Evolutionary conservation across 768 basidiomycete genomes (phyloP), one percentile per base, ranked within the genome.

Genomic region (Kwoniella botswanensis): DNA sequence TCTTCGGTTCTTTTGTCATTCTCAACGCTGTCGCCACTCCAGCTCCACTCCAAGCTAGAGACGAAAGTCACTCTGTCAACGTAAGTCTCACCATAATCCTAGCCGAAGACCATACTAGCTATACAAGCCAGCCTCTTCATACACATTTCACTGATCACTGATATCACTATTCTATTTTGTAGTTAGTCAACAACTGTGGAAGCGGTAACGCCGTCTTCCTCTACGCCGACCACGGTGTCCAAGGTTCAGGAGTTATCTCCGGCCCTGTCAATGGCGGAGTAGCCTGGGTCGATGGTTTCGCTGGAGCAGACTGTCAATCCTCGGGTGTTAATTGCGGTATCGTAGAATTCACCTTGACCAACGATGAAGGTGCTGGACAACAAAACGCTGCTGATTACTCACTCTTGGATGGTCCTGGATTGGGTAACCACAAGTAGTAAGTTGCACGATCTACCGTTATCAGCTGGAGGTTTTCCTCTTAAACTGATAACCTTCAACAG

Each of bases 131-230:
- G 22, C 26, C 22, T 57, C 56, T 12, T 12, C 26, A 13, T 57
- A 57, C 21, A 13, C 21, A 43, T 43, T 12, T 29, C 61, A 22
- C 21, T 62, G 15, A 29, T 60, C 29, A 18, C 21, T 17, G 61
- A 44, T 18, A n/a, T 4, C 61, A 15, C 29, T 41, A 15, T 13
- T 11, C 29, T 58, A 15, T 35, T 17, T 10, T 22, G 10, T 22
- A 73, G 74, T 63, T 75, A 54, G 65, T 75, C 67, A 72, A 75
- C 56, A 65, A 65, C 11, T 75, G 74, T 64, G 74, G 74, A 3
- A 52, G 54, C 21, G 74, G 74, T 44, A 50, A 21, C 22, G 62
- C 74, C 41, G 67, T 68, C 22, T 75, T 75, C 67, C 58, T 71
- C 15, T 55, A 71, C 18, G 35, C 24, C 46, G 57, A 24, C 35